Conservation (phyloP, 1,139 yeast genomes). For the Blastobotrys persicus region DNA sequence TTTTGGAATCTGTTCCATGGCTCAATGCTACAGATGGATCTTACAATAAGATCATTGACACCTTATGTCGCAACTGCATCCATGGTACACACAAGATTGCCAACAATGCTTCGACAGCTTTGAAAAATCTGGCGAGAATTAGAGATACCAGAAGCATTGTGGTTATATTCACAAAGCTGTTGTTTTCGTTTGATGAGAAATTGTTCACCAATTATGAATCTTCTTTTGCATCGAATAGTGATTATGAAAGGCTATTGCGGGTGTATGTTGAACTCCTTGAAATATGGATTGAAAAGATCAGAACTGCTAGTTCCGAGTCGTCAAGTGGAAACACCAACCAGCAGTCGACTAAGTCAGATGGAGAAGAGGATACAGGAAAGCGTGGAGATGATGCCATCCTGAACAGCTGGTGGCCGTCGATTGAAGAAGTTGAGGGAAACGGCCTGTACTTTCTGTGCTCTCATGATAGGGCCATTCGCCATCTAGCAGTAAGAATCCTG, state of each 20-base stretch:
- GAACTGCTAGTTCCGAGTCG: slow-evolving; percentile 25
- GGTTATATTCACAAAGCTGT: slow-evolving; percentile 71
- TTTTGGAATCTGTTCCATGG: slow-evolving; percentile 70
- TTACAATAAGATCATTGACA: slow-evolving; percentile 64
- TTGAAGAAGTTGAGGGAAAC: slow-evolving; percentile 94
- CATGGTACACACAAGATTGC: slow-evolving; percentile 64
- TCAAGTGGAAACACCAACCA: background rate
- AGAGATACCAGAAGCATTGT: slow-evolving; percentile 71
- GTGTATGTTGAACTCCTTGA: slow-evolving; percentile 75
- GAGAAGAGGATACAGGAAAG: slow-evolving; percentile 37
- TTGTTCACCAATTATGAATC: slow-evolving; percentile 41
- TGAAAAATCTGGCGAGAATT: slow-evolving; percentile 63
- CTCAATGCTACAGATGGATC: slow-evolving; percentile 54
- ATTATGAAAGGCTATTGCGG: slow-evolving; percentile 58
- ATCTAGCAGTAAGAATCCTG: slow-evolving; percentile 69
- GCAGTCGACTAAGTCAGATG: background rate
- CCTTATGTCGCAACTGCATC: slow-evolving; percentile 70
- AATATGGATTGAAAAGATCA: slow-evolving; percentile 73
- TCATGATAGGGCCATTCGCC: slow-evolving; percentile 73
- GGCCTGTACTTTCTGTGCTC: slow-evolving; percentile 90
- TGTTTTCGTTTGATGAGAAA: slow-evolving; percentile 72
- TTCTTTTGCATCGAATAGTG: slow-evolving; percentile 53
- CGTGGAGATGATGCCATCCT: slow-evolving; percentile 70
- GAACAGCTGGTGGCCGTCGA: slow-evolving; percentile 74
- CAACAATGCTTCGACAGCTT: slow-evolving; percentile 58